These are phyloP conservation scores for Aegle marmelos DNA, from an alignment of 345 rosid genomes.

Conservation along the genomic window DNA sequence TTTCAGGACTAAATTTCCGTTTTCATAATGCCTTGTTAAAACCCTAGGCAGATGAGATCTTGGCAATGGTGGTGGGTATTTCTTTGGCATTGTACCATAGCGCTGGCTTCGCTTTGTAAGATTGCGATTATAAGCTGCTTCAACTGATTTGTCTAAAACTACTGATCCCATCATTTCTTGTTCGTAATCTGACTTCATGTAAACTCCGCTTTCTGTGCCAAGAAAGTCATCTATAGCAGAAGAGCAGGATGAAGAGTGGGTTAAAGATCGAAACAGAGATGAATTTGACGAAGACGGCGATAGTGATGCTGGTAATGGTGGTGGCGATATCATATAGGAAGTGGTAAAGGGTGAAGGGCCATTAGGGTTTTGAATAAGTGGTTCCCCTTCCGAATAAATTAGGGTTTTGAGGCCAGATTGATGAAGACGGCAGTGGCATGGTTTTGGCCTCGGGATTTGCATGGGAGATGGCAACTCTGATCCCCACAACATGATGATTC, in stretches of 20 bases:
- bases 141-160: background rate
- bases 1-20: slow-evolving; percentile 44
- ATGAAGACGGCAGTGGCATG: background rate
- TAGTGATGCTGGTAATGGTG: background rate
- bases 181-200: slow-evolving; percentile 6
- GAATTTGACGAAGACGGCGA: background rate
- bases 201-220: slow-evolving; percentile 42
- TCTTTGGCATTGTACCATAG: background rate
- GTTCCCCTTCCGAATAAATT: slow-evolving; percentile 3
- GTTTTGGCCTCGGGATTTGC: slow-evolving; percentile 13
- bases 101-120: background rate
- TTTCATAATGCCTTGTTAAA: slow-evolving; percentile 28
- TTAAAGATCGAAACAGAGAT: slow-evolving; percentile 3
- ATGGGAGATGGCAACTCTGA: slow-evolving; percentile 12
- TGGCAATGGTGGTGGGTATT: slow-evolving; percentile 49
- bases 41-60: slow-evolving; percentile 40
- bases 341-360: slow-evolving; percentile 10
- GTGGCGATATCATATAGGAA: slow-evolving; percentile 8
- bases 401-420: slow-evolving; percentile 35
- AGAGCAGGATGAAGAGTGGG: slow-evolving; percentile 22
- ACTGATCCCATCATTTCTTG: background rate
- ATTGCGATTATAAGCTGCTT: background rate
- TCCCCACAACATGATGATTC: slow-evolving; percentile 12
- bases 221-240: slow-evolving; percentile 30
- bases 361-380: background rate